Percentiles rank a stretch among this genome's conserved stretches.
These are phyloP conservation scores for Pisolithus microcarpus DNA, from an alignment of 768 basidiomycete species.

Conservation along the genomic window DNA sequence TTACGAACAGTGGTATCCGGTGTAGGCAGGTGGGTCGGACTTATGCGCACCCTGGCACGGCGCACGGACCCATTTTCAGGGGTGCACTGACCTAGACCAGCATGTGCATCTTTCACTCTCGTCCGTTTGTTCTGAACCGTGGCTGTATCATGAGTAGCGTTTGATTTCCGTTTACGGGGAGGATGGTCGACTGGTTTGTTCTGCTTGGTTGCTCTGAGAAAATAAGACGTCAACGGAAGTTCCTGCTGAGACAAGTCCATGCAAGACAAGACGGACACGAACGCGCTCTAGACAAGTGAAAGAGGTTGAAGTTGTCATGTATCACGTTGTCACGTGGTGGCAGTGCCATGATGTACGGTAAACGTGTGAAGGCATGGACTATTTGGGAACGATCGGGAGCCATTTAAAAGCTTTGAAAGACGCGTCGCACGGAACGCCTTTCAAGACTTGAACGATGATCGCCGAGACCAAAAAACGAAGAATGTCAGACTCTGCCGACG, in stretches of 20 bases:
- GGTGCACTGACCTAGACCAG: background rate
- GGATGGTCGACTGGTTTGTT: background rate
- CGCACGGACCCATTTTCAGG: background rate
- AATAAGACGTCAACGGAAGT: conserved; percentile 26
- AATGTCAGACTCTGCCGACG: conserved; percentile 37
- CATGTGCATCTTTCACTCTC: conserved; percentile 1
- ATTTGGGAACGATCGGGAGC: no score
- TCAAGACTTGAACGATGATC: conserved; percentile 5
- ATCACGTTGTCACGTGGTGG: no score
- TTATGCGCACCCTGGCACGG: background rate
- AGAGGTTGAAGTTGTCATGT: no score
- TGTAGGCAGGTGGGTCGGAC: conserved; percentile 14
- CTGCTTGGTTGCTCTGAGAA: conserved; percentile 12
- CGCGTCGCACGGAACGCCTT: conserved; percentile 3
- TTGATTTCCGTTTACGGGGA: conserved; percentile 3
- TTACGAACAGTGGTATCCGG: conserved; percentile 17
- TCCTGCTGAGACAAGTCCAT: conserved; percentile 29
- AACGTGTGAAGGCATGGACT: background rate
- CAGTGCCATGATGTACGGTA: background rate
- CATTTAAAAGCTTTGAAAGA: conserved; percentile 7
- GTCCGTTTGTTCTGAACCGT: conserved; percentile 14
- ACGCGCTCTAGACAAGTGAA: no score
- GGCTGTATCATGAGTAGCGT: background rate
- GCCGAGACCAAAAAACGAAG: conserved; percentile 52
- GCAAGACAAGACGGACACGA: background rate